Evolutionary conservation across 1,284 basidiomycete genomes (phyloP).

Genomic region (Leccinum variabile): DNA sequence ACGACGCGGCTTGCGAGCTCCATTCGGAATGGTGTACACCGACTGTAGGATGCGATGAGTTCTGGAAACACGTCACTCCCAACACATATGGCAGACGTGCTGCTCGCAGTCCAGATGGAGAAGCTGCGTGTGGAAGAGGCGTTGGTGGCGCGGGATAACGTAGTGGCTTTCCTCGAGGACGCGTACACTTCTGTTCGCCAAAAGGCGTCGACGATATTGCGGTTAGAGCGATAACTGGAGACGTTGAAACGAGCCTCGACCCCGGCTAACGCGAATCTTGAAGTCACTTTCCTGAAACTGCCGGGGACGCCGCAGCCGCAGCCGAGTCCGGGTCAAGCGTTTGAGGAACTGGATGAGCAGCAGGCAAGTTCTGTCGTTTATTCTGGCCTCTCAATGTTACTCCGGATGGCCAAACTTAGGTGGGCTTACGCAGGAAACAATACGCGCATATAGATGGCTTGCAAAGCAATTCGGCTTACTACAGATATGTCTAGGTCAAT

Average conservation of each 20-base stretch:
- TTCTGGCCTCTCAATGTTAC: neutral
- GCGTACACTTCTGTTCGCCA: constrained; percentile 61
- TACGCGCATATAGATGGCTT: constrained; percentile 23
- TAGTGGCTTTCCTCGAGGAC: constrained; percentile 58
- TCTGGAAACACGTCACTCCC: neutral
- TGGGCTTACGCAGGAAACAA: neutral
- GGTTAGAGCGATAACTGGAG: constrained; percentile 45
- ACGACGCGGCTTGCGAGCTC: neutral
- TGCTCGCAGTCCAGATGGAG: constrained; percentile 57
- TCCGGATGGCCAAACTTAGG: neutral
- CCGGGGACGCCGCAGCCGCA: constrained; percentile 4
- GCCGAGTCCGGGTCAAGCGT: neutral
- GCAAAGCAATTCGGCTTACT: constrained; percentile 33
- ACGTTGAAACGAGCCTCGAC: constrained; percentile 30
- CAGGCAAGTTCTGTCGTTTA: constrained; percentile 1
- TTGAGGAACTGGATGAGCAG: constrained; percentile 1
- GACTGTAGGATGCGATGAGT: neutral
- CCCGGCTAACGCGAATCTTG: constrained; percentile 18
- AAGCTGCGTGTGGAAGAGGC: constrained; percentile 57
- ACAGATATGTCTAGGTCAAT: constrained; percentile 16
- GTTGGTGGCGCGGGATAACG: constrained; percentile 60
- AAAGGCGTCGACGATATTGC: constrained; percentile 53
- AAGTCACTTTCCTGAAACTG: neutral
- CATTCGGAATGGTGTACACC: neutral
- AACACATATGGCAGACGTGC: constrained; percentile 42